Conservation (phyloP, 345 rosid genomes). For the Raphanus raphanistrum region DNA sequence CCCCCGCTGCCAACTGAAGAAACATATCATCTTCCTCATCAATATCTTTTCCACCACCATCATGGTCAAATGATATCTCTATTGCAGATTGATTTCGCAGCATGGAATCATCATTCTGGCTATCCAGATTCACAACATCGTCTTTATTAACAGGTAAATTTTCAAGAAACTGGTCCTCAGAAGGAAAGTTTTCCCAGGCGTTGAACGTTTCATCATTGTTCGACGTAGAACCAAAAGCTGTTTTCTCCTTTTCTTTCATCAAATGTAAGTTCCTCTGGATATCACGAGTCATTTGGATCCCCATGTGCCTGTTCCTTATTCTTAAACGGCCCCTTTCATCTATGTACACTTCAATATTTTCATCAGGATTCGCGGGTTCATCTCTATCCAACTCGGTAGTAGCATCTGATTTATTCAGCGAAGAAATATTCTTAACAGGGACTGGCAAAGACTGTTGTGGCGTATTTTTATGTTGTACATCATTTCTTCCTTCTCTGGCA, state of each 20-base stretch:
- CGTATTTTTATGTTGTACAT: slow-evolving; percentile 42
- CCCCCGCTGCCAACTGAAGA: slow-evolving; percentile 67
- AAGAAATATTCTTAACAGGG: slow-evolving; percentile 34
- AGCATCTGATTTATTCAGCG: slow-evolving; percentile 43
- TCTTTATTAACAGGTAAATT: slow-evolving; percentile 32
- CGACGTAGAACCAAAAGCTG: slow-evolving; percentile 31
- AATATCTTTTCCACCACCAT: slow-evolving; percentile 41
- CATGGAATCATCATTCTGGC: slow-evolving; percentile 36
- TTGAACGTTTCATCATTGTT: slow-evolving; percentile 30
- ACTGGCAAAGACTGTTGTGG: slow-evolving; percentile 39
- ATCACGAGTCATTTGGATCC: slow-evolving; percentile 93
- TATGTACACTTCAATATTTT: slow-evolving; percentile 70
- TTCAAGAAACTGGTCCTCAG: slow-evolving; percentile 39
- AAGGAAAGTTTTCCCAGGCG: slow-evolving; percentile 39
- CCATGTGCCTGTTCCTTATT: slow-evolving; percentile 84
- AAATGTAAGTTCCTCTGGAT: slow-evolving; percentile 89
- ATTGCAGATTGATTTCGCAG: slow-evolving; percentile 43
- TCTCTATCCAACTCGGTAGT: slow-evolving; percentile 39
- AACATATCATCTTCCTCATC: slow-evolving; percentile 70
- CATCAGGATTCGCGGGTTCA: slow-evolving; percentile 49
- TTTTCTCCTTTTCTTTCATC: slow-evolving; percentile 75
- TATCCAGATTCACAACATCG: slow-evolving; percentile 42
- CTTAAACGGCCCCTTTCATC: slow-evolving; percentile 80
- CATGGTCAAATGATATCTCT: slow-evolving; percentile 78
- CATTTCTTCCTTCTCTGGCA: slow-evolving; percentile 50